Percentiles rank a stretch among this genome's conserved stretches.
Conservation (phyloP, 495 filamentous ascomycete genomes). For the Physcia stellaris region DNA sequence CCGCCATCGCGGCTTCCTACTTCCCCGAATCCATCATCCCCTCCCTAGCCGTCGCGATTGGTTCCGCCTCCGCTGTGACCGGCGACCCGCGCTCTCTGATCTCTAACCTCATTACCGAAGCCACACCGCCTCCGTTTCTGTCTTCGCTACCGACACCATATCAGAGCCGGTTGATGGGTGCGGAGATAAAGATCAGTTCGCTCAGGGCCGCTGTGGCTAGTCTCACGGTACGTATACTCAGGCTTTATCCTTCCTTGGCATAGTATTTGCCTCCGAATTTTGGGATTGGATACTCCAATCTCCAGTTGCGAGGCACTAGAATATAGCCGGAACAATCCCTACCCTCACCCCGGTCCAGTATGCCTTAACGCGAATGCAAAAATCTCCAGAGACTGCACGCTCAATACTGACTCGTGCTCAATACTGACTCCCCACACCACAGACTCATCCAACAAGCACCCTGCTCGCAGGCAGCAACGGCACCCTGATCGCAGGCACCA, state of each 20-base stretch:
- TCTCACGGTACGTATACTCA: too few relatives aligned
- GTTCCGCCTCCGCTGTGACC: conserved; percentile 4
- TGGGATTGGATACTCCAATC: too few relatives aligned
- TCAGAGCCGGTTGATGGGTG: not conserved
- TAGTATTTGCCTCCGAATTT: too few relatives aligned
- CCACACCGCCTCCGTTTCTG: conserved; percentile 3
- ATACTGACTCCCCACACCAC: too few relatives aligned
- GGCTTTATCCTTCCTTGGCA: too few relatives aligned
- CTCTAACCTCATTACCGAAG: conserved; percentile 2
- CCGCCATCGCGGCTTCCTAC: not conserved
- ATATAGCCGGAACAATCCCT: too few relatives aligned
- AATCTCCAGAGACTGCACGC: too few relatives aligned
- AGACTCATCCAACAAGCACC: too few relatives aligned
- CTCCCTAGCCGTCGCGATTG: conserved; percentile 4
- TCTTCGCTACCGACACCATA: not conserved
- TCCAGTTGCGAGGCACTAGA: too few relatives aligned
- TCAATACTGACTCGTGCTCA: too few relatives aligned
- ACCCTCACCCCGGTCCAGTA: too few relatives aligned
- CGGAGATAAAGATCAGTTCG: not conserved
- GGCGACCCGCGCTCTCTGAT: conserved; percentile 6
- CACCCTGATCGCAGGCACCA: not conserved
- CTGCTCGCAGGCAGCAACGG: not conserved
- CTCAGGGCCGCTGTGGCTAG: not conserved
- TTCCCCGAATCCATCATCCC: conserved; percentile 3
- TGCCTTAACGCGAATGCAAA: too few relatives aligned